Conservation (phyloP, 2,329 filamentous ascomycete species). For the Mycosphaerella arachidis region DNA sequence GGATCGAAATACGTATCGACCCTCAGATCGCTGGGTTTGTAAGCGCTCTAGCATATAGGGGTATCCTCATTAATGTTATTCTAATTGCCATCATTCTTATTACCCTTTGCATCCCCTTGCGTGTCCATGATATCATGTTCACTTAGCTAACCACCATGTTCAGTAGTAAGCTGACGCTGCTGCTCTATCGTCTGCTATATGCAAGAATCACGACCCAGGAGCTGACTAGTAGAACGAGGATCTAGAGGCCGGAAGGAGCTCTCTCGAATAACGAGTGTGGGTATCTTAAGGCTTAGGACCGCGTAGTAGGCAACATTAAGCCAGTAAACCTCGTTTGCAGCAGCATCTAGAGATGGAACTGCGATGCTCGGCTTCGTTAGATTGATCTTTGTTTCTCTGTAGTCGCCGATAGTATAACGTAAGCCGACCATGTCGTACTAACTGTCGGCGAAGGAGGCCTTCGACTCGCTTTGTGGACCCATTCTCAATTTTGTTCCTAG, state of each 20-base stretch:
- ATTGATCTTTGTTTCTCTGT: constrained; percentile 10
- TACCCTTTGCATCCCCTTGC: too few species aligned
- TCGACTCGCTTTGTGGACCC: constrained; percentile 19
- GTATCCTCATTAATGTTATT: too few species aligned
- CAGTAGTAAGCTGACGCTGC: too few species aligned
- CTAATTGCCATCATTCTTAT: too few species aligned
- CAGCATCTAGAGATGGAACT: constrained; percentile 10
- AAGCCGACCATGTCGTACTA: constrained; percentile 32
- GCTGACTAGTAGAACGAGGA: too few species aligned
- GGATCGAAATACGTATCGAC: too few species aligned
- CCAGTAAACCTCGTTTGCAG: not conserved
- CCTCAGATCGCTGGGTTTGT: too few species aligned
- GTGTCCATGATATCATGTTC: too few species aligned
- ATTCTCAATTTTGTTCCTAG: constrained; percentile 23
- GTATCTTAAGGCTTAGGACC: constrained; percentile 6
- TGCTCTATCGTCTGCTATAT: too few species aligned
- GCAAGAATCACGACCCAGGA: too few species aligned
- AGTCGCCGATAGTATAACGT: constrained; percentile 13
- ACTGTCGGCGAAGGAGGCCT: constrained; percentile 21
- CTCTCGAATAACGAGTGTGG: constrained; percentile 5
- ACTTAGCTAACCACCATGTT: too few species aligned
- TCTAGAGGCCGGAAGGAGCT: not conserved
- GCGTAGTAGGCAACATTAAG: constrained; percentile 5
- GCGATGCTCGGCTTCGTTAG: constrained; percentile 14
- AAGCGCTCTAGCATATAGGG: too few species aligned